phyloP scores from a whole-genome alignment of 441 rosid species.

The Biscutella laevigata region DNA sequence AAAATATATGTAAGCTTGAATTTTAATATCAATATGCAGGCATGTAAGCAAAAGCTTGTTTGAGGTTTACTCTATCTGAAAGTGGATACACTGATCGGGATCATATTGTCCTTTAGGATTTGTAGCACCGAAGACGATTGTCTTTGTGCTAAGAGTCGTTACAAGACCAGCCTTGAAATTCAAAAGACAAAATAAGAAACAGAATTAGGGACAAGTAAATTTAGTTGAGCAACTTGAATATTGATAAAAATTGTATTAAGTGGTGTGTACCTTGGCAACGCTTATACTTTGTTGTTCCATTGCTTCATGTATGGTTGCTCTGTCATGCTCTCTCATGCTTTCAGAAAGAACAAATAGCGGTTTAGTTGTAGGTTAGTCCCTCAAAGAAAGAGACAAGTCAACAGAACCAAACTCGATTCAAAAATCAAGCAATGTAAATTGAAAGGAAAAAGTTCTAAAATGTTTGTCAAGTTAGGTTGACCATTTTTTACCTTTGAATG shows the following conservation, averaged over 20 bases:
- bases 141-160: conserved; percentile 80
- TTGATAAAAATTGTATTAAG: neutral
- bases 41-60: neutral
- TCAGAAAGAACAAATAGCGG: neutral
- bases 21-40: neutral
- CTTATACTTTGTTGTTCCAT: conserved; percentile 99
- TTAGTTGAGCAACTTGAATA: neutral
- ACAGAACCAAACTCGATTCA: conserved; percentile 1
- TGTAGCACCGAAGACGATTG: conserved; percentile 91
- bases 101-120: conserved; percentile 98
- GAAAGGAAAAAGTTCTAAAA: neutral
- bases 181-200: neutral
- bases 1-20: neutral
- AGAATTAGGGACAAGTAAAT: neutral
- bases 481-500: neutral
- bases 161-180: conserved; percentile 88
- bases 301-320: conserved; percentile 97
- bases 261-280: conserved; percentile 66
- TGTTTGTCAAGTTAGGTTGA: neutral
- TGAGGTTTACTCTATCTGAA: conserved; percentile 9
- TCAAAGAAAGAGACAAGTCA: neutral
- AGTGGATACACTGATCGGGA: conserved; percentile 80
- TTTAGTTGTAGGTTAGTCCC: neutral
- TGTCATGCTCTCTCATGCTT: conserved; percentile 97
- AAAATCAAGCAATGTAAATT: neutral